phyloP scores from a whole-genome alignment of 805 yeast genomes.

The Komagataella pastoris region DNA sequence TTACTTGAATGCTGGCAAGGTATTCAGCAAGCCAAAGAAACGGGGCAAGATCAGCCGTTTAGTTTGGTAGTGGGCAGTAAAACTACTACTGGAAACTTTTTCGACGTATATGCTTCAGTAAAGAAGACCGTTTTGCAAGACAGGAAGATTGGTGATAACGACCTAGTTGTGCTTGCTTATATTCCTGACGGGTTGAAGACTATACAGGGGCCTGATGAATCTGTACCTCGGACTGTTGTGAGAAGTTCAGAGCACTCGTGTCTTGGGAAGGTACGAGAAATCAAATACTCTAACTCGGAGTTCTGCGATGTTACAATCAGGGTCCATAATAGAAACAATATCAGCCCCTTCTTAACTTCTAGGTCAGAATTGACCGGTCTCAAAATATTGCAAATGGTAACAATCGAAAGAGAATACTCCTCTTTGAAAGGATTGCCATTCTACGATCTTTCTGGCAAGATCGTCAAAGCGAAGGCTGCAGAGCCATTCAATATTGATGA shows the following conservation, averaged over 20 bases:
- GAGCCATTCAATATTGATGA: conserved; percentile 21
- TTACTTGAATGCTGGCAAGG: conserved; percentile 92
- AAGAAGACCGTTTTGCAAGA: conserved; percentile 37
- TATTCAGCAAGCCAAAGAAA: conserved; percentile 57
- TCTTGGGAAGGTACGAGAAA: conserved; percentile 67
- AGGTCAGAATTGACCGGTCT: conserved; percentile 52
- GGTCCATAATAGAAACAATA: conserved; percentile 37
- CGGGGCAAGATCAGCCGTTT: conserved; percentile 48
- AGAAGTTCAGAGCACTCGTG: conserved; percentile 29
- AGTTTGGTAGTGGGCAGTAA: conserved; percentile 64
- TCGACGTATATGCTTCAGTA: conserved; percentile 72
- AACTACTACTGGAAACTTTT: conserved; percentile 72
- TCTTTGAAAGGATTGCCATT: conserved; percentile 73
- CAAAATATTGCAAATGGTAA: conserved; percentile 75
- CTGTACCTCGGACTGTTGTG: conserved; percentile 18
- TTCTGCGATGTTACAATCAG: conserved; percentile 64
- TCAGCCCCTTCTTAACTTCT: conserved; percentile 46
- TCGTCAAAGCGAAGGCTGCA: conserved; percentile 54
- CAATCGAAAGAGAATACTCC: conserved; percentile 85
- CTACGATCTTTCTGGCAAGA: conserved; percentile 61
- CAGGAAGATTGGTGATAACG: conserved; percentile 56
- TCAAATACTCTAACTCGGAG: conserved; percentile 54
- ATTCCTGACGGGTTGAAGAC: conserved; percentile 22
- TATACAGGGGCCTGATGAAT: conserved; percentile 7
- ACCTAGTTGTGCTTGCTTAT: conserved; percentile 52